A percentile compares a stretch with the other conserved stretches of the same genome.
Evolutionary conservation across 495 filamentous ascomycete species (phyloP).

Genomic region (Aspergillus sparsus): DNA sequence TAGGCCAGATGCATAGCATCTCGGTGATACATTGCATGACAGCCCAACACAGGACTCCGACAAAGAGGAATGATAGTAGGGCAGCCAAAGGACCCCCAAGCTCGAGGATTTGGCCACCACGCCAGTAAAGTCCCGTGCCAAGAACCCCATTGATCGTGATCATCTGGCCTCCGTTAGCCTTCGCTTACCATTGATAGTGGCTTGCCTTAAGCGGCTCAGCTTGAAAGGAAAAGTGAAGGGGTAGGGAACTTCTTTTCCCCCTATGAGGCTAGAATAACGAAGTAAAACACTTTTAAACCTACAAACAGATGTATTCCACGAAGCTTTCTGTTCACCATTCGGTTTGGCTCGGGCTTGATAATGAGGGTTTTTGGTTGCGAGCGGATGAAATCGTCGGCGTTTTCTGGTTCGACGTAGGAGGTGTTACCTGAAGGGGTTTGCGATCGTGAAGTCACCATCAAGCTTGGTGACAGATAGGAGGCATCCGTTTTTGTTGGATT

Average conservation of each 20-base stretch:
- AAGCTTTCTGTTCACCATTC: slow-evolving; percentile 4
- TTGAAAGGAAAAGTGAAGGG: not conserved
- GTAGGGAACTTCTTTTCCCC: too few species aligned
- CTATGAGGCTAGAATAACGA: not conserved
- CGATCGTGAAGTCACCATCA: not conserved
- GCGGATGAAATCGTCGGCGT: not conserved
- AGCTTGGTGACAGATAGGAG: not conserved
- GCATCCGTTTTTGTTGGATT: not conserved
- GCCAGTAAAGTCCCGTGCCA: slow-evolving; percentile 9
- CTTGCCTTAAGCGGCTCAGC: not conserved
- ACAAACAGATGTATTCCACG: slow-evolving; percentile 5
- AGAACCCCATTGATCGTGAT: slow-evolving; percentile 7
- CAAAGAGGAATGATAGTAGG: not conserved
- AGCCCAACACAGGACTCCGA: slow-evolving; percentile 1
- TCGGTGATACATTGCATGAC: slow-evolving; percentile 13
- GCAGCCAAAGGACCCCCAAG: slow-evolving; percentile 5
- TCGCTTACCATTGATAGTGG: not conserved
- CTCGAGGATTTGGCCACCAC: slow-evolving; percentile 9
- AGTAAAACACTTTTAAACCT: not conserved
- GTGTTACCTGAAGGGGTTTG: not conserved
- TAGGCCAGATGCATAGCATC: slow-evolving; percentile 12
- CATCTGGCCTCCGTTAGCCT: not conserved
- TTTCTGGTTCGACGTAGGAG: not conserved
- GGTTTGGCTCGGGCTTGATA: not conserved
- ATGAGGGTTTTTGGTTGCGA: not conserved